A percentile compares a stretch with the other conserved stretches of the same genome.
Conservation (phyloP, 2,329 filamentous ascomycete genomes). For the Corynespora cassiicola region DNA sequence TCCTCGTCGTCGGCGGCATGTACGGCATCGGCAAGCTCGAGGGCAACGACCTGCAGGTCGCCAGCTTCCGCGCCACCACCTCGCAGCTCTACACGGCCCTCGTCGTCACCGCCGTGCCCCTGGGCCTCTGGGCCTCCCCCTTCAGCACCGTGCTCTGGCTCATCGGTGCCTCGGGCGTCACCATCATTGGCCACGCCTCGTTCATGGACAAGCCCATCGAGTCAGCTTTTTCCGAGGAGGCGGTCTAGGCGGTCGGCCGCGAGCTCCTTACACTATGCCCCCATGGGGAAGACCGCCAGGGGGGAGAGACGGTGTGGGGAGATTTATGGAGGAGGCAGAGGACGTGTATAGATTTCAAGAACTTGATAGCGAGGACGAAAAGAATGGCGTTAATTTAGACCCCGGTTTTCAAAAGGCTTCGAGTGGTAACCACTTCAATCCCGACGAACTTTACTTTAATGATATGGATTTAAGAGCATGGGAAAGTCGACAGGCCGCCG, state of each 20-base stretch:
- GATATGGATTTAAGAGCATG: constrained; percentile 54
- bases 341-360: constrained; percentile 68
- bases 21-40: constrained; percentile 90
- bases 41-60: constrained; percentile 87
- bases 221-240: constrained; percentile 99
- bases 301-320: constrained; percentile 66
- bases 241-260: constrained; percentile 99
- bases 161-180: constrained; percentile 92
- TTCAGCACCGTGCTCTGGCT: constrained; percentile 90
- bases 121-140: constrained; percentile 84
- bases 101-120: constrained; percentile 80
- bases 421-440: constrained; percentile 42
- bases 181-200: constrained; percentile 91
- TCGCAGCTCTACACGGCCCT: constrained; percentile 94
- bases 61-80: constrained; percentile 79
- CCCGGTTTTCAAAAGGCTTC: constrained; percentile 41
- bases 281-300: constrained; percentile 99
- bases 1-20: constrained; percentile 84
- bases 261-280: constrained; percentile 91
- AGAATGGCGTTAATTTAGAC: constrained; percentile 52
- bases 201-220: constrained; percentile 99
- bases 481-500: constrained; percentile 43
- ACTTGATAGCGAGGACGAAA: constrained; percentile 62
- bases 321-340: constrained; percentile 56
- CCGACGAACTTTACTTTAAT: constrained; percentile 57